Evolutionary conservation across 2,329 filamentous ascomycete genomes (phyloP).

Genomic region (Zymoseptoria ardabiliae): DNA sequence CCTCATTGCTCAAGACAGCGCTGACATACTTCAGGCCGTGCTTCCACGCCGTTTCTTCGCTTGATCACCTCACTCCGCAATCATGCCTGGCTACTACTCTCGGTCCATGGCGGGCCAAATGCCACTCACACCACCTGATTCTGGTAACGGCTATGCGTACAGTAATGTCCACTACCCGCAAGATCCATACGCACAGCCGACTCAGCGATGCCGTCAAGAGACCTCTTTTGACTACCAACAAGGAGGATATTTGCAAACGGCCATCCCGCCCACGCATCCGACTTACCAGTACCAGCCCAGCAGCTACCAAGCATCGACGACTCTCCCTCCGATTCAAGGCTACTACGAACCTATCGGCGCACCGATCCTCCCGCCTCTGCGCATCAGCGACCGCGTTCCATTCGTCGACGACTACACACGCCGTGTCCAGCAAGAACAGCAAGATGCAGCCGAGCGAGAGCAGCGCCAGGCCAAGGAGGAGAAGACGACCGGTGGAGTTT

Average conservation of each 20-base stretch:
- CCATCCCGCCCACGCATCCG: constrained; percentile 24
- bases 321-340: constrained; percentile 29
- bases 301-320: constrained; percentile 24
- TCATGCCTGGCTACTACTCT: constrained; percentile 46
- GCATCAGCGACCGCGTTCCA: constrained; percentile 34
- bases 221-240: constrained; percentile 39
- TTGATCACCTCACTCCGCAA: constrained; percentile 30
- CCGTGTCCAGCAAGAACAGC: constrained; percentile 31
- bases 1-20: neutral
- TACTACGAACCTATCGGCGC: constrained; percentile 41
- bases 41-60: constrained; percentile 36
- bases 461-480: constrained; percentile 50
- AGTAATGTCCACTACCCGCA: constrained; percentile 39
- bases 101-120: constrained; percentile 35
- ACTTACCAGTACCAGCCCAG: constrained; percentile 26
- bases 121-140: constrained; percentile 45
- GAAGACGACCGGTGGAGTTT: constrained; percentile 74
- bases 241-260: constrained; percentile 39
- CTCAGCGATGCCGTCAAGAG: constrained; percentile 34
- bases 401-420: constrained; percentile 34
- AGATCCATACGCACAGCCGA: constrained; percentile 34
- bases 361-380: constrained; percentile 42
- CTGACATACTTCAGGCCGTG: constrained; percentile 26
- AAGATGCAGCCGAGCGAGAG: constrained; percentile 25
- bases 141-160: constrained; percentile 34